Evolutionary conservation across 176 grass and related monocot species (phyloP).

Genomic region (Aechmea fasciata): DNA sequence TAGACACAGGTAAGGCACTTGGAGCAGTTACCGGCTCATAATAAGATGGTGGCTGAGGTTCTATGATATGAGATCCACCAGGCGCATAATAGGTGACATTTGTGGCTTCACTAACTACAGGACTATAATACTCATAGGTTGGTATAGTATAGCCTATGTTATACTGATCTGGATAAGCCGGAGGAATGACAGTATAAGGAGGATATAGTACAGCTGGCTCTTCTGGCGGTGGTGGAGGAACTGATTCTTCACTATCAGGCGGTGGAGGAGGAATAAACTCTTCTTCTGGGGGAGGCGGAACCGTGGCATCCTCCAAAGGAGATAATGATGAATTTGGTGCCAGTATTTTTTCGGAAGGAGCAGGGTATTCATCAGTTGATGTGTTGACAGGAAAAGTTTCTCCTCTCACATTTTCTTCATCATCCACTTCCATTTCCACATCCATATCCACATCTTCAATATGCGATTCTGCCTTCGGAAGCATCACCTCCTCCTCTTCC

Average conservation of each 20-base stretch:
- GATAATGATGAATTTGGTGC: slow-evolving; percentile 19
- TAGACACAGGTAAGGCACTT: slow-evolving; percentile 42
- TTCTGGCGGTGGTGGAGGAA: slow-evolving; percentile 56
- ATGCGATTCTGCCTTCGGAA: slow-evolving; percentile 29
- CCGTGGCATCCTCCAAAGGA: slow-evolving; percentile 38
- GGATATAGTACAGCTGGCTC: slow-evolving; percentile 33
- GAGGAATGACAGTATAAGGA: slow-evolving; percentile 33
- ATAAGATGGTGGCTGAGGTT: slow-evolving; percentile 40
- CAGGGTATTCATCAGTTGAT: slow-evolving; percentile 23
- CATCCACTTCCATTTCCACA: slow-evolving; percentile 98
- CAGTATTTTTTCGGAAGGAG: slow-evolving; percentile 17
- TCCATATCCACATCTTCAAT: slow-evolving; percentile 75
- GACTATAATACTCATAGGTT: slow-evolving; percentile 53
- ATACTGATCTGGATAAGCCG: slow-evolving; percentile 42
- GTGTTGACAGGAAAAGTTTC: slow-evolving; percentile 8
- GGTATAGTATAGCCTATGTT: slow-evolving; percentile 46
- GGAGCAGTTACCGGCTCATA: slow-evolving; percentile 35
- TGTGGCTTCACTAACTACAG: slow-evolving; percentile 33
- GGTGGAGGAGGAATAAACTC: slow-evolving; percentile 79
- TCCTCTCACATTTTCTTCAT: slow-evolving; percentile 37
- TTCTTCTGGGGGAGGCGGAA: slow-evolving; percentile 68
- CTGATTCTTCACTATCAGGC: slow-evolving; percentile 63
- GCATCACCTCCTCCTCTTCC: neutral
- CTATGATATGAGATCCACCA: slow-evolving; percentile 35
- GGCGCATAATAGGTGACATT: slow-evolving; percentile 51